Percentiles rank a stretch among this genome's conserved stretches.
Conservation (phyloP, 192 early-diverging fungal genomes). For the Lobosporangium transversale region DNA sequence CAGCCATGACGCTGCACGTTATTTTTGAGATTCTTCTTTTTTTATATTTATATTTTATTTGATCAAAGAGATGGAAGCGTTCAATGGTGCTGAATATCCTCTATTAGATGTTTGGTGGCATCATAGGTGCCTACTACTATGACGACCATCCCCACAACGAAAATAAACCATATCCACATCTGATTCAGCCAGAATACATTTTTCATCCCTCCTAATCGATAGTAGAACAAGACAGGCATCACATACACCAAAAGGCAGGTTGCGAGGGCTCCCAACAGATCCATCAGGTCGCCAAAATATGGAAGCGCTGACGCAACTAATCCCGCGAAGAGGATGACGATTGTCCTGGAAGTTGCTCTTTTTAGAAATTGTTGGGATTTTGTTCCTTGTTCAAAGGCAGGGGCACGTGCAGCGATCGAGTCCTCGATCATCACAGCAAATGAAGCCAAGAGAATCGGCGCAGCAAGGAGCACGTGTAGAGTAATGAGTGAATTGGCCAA, state of each 20-base stretch:
- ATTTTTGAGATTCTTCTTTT: too few species aligned
- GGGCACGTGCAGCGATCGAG: slow-evolving; percentile 55
- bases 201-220: slow-evolving; percentile 70
- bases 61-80: background rate
- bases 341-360: slow-evolving; percentile 61
- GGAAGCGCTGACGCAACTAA: slow-evolving; percentile 73
- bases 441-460: slow-evolving; percentile 78
- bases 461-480: slow-evolving; percentile 80
- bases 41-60: background rate
- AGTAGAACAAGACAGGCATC: slow-evolving; percentile 78
- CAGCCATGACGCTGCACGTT: too few species aligned
- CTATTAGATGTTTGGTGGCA: slow-evolving; percentile 59
- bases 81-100: slow-evolving; percentile 39
- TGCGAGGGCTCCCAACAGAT: slow-evolving; percentile 77
- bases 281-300: slow-evolving; percentile 82
- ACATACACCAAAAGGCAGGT: slow-evolving; percentile 77
- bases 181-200: slow-evolving; percentile 52
- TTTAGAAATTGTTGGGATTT: slow-evolving; percentile 60
- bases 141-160: slow-evolving; percentile 63
- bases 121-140: slow-evolving; percentile 63
- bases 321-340: slow-evolving; percentile 63
- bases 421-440: slow-evolving; percentile 68
- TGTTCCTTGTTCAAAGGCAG: slow-evolving; percentile 28
- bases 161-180: slow-evolving; percentile 61
- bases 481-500: slow-evolving; percentile 79